Percentiles rank a stretch among this genome's conserved stretches.
Conservation (phyloP, 129 eudicot genomes). For the Logfia minima region DNA sequence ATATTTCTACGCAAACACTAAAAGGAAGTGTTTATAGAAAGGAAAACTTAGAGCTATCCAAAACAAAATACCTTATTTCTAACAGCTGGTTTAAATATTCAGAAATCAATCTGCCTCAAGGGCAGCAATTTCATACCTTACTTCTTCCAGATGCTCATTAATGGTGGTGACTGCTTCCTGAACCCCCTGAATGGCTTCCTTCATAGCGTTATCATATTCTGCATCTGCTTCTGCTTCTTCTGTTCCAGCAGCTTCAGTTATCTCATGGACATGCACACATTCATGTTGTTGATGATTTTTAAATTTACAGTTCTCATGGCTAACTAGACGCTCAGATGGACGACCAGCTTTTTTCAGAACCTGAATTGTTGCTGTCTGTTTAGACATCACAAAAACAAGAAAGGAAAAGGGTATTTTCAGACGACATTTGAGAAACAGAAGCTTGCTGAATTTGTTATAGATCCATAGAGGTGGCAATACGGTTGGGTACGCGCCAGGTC, state of each 20-base stretch:
- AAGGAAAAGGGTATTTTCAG: background rate
- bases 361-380: slow-evolving; percentile 87
- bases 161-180: slow-evolving; percentile 83
- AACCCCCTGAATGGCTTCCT: slow-evolving; percentile 83
- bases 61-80: background rate
- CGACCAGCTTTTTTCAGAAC: slow-evolving; percentile 96
- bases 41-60: background rate
- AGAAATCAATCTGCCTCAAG: slow-evolving; percentile 51
- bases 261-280: slow-evolving; percentile 86
- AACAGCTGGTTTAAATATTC: background rate
- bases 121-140: slow-evolving; percentile 87
- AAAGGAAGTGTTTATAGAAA: background rate
- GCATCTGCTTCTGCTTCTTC: slow-evolving; percentile 99
- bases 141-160: slow-evolving; percentile 87
- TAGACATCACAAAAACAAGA: background rate
- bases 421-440: background rate
- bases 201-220: slow-evolving; percentile 74
- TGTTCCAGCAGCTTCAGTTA: slow-evolving; percentile 95
- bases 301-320: slow-evolving; percentile 85
- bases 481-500: background rate
- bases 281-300: slow-evolving; percentile 54
- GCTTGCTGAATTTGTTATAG: background rate
- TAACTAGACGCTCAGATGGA: slow-evolving; percentile 85
- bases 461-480: background rate
- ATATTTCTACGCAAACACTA: background rate